A percentile compares a stretch with the other conserved stretches of the same genome.
Evolutionary conservation across 2,329 filamentous ascomycete genomes (phyloP).

Genomic region (Dactylellina haptotyla): DNA sequence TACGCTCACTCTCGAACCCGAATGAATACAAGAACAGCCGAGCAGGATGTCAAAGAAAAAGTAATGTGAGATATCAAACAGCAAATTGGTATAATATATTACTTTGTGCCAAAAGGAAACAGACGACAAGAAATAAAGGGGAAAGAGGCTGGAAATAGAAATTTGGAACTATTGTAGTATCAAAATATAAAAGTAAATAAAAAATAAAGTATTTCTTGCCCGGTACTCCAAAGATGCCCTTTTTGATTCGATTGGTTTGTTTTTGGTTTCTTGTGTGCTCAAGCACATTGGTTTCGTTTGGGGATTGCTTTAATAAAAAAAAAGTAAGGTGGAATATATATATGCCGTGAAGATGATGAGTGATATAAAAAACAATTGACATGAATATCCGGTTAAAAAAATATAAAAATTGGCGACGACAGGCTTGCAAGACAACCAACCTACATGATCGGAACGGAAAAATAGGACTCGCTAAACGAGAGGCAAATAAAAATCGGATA

Average conservation of each 20-base stretch:
- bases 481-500: conserved; percentile 31
- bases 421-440: conserved; percentile 15
- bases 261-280: conserved; percentile 12
- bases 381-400: conserved; percentile 46
- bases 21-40: too few species aligned
- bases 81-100: conserved; percentile 56
- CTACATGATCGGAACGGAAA: conserved; percentile 31
- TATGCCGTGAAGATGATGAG: conserved; percentile 54
- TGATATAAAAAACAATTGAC: conserved; percentile 58
- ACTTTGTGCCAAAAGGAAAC: conserved; percentile 37
- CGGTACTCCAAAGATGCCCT: conserved; percentile 53
- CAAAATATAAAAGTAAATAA: conserved; percentile 9
- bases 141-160: conserved; percentile 12
- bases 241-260: conserved; percentile 38
- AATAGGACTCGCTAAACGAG: conserved; percentile 52
- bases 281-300: not conserved
- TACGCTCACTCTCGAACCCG: too few species aligned
- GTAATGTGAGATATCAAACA: too few species aligned
- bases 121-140: conserved; percentile 16
- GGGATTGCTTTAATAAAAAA: not conserved
- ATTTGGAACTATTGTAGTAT: conserved; percentile 16
- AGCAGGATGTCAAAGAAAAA: too few species aligned
- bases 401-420: conserved; percentile 19
- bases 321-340: conserved; percentile 32
- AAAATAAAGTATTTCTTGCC: conserved; percentile 47